Evolutionary conservation across 352 stramenopile genomes (phyloP).

Genomic region (Phytophthora nicotianae): DNA sequence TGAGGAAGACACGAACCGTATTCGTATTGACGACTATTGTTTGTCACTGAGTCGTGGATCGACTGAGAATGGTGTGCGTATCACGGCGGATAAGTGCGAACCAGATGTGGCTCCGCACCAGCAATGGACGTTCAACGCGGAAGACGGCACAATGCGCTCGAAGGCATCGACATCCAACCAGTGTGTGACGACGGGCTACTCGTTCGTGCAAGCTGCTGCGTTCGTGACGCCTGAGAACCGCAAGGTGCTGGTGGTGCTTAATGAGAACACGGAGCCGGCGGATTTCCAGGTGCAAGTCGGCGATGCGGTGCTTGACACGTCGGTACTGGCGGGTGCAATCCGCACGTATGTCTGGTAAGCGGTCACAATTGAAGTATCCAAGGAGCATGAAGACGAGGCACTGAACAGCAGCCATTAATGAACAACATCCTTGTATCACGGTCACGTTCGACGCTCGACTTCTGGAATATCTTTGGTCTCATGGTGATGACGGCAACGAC

Average conservation of each 20-base stretch:
- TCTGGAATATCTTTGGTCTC: no score
- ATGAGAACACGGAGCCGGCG: slow-evolving; percentile 80
- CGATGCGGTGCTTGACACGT: slow-evolving; percentile 43
- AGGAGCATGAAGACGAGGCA: no score
- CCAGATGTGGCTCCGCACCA: slow-evolving; percentile 36
- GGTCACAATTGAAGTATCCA: neutral
- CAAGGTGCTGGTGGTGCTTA: slow-evolving; percentile 78
- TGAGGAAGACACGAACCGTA: slow-evolving; percentile 34
- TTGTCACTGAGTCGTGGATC: slow-evolving; percentile 66
- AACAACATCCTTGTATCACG: no score
- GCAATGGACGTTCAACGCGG: slow-evolving; percentile 53
- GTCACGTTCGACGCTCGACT: no score
- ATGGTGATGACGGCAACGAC: no score
- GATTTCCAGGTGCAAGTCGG: slow-evolving; percentile 60
- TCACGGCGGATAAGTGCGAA: slow-evolving; percentile 51
- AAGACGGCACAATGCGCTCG: slow-evolving; percentile 53
- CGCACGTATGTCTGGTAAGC: slow-evolving; percentile 40
- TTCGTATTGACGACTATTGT: slow-evolving; percentile 60
- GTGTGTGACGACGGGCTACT: slow-evolving; percentile 70
- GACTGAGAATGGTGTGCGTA: slow-evolving; percentile 43
- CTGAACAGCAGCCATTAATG: no score
- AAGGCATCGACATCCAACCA: slow-evolving; percentile 38
- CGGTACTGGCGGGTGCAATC: slow-evolving; percentile 45
- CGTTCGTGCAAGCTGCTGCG: slow-evolving; percentile 65
- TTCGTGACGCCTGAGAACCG: slow-evolving; percentile 75